Conservation (phyloP, 768 basidiomycete species). For the Melanogaster broomeanus region DNA sequence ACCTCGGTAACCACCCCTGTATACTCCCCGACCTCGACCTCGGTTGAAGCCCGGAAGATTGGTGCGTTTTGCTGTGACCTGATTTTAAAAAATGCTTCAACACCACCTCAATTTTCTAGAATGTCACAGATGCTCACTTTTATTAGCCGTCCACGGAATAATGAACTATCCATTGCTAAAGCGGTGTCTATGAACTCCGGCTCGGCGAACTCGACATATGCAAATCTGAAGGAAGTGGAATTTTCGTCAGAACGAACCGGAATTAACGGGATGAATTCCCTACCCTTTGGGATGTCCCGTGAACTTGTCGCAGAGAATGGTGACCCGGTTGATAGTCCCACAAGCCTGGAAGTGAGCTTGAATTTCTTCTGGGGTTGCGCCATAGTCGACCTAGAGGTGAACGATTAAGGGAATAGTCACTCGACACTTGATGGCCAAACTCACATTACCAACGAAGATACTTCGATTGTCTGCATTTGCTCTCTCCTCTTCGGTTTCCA, state of each 20-base stretch:
- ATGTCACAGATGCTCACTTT: constrained; percentile 56
- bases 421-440: constrained; percentile 31
- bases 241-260: constrained; percentile 5
- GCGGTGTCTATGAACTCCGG: constrained; percentile 89
- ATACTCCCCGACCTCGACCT: constrained; percentile 75
- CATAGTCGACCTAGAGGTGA: constrained; percentile 84
- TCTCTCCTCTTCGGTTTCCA: constrained; percentile 87
- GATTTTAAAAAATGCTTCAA: neutral
- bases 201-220: constrained; percentile 98
- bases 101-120: neutral
- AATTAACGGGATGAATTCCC: constrained; percentile 20
- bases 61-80: constrained; percentile 96
- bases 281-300: constrained; percentile 99
- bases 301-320: constrained; percentile 99
- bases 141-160: constrained; percentile 91
- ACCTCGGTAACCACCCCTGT: constrained; percentile 61
- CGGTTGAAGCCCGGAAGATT: constrained; percentile 92
- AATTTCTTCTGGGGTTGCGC: constrained; percentile 96
- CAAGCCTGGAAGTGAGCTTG: constrained; percentile 97
- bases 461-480: constrained; percentile 80
- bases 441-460: constrained; percentile 94
- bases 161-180: constrained; percentile 90
- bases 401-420: constrained; percentile 8
- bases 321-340: constrained; percentile 97
- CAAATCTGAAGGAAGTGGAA: constrained; percentile 60